These are phyloP conservation scores for Fusarium newnesense DNA, from an alignment of 2,329 filamentous ascomycete genomes.

Conservation along the genomic window DNA sequence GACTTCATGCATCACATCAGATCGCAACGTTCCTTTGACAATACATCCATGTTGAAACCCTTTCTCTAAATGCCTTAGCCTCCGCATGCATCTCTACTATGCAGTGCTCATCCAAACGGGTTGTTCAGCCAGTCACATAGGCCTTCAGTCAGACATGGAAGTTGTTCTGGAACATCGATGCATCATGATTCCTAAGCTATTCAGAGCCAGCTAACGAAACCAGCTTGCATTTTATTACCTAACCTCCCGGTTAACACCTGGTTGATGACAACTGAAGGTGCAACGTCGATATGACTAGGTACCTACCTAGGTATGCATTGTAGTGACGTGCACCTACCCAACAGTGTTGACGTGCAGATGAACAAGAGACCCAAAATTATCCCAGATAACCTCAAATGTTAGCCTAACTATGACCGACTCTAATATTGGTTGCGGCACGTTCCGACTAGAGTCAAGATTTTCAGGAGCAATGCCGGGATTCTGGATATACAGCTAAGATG, in stretches of 20 bases:
- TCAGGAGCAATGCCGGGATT: too few species aligned
- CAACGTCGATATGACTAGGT: slow-evolving; percentile 3
- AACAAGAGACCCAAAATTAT: background rate
- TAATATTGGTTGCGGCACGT: background rate
- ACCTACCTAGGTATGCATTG: background rate
- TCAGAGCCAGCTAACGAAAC: background rate
- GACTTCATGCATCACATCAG: background rate
- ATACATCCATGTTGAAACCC: background rate
- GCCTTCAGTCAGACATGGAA: background rate
- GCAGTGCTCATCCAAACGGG: background rate
- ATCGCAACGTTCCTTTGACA: background rate
- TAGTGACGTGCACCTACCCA: background rate
- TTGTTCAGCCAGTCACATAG: background rate
- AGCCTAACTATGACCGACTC: background rate
- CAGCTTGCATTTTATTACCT: background rate
- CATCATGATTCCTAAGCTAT: background rate
- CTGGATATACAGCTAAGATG: too few species aligned
- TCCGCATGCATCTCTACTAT: background rate
- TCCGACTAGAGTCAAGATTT: too few species aligned
- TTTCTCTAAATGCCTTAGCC: background rate
- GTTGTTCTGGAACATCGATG: background rate
- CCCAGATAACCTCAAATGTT: slow-evolving; percentile 7
- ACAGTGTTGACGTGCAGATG: slow-evolving; percentile 1
- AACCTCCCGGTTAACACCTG: background rate
- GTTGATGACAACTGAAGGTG: background rate